Evolutionary conservation across 257 asterid genomes (phyloP).

Genomic region (Solanum medicagineum): DNA sequence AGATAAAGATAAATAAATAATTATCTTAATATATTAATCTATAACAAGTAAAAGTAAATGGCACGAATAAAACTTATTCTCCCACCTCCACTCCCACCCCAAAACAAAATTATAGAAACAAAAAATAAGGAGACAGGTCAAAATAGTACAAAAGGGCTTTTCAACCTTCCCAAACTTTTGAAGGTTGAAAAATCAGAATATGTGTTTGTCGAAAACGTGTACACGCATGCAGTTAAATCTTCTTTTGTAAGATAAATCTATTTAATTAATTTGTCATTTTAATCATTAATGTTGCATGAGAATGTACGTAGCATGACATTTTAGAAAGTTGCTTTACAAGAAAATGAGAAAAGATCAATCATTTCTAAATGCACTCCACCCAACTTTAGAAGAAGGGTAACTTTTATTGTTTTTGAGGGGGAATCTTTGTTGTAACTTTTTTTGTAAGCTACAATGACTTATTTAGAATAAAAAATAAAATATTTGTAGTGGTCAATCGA

Average conservation of each 20-base stretch:
- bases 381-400: not conserved
- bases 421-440: too few relatives aligned
- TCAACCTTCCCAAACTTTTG: not conserved
- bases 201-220: not conserved
- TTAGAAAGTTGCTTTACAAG: not conserved
- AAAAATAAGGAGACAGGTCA: not conserved
- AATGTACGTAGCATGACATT: not conserved
- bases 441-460: too few relatives aligned
- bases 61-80: too few relatives aligned
- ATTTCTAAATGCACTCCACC: not conserved
- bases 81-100: too few relatives aligned
- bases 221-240: not conserved
- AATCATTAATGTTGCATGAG: not conserved
- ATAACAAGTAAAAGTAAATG: too few relatives aligned
- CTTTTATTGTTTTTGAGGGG: not conserved
- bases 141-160: not conserved
- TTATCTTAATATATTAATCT: too few relatives aligned
- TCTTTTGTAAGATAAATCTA: not conserved
- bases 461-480: too few relatives aligned
- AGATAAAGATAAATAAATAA: too few relatives aligned
- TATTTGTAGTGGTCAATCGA: too few relatives aligned
- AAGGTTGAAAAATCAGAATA: not conserved
- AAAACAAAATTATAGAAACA: not conserved
- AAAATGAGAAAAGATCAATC: not conserved
- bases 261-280: not conserved